Evolutionary conservation across 352 stramenopile genomes (phyloP), one percentile per base, ranked within the genome.

Genomic region (Phytophthora agathidicida): DNA sequence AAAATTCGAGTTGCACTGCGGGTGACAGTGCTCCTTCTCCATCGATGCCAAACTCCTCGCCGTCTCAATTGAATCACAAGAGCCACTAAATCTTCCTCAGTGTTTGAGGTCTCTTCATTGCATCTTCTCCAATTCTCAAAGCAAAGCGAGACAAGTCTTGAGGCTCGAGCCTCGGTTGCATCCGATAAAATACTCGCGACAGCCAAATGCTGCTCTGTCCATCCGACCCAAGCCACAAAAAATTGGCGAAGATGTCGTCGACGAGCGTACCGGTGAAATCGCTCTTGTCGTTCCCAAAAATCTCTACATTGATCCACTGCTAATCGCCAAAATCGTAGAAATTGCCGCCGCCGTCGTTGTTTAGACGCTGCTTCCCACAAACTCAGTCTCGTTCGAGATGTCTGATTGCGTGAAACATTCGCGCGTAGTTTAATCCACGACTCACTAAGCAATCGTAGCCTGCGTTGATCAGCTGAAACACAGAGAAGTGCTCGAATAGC

Each of bases 171-270:
- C 23, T 32, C 14, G 16, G n/a, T 26, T 24, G 36, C 19, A 8
- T 60, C 33, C 2, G 46, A 35, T 24, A 72, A 28, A 8, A 42
- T 17, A 7, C 23, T 55, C 1, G 14, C 8, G 7, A 57, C 3
- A 0, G 23, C 35, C 11, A 33, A 14, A 43, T 50, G 43, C 17
- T 14, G 45, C 19, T 72, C 50, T 1, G 54, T 51, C 56, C 61
- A 75, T 36, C 0, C 23, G 11, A 47, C 27, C 66, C 66, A 75
- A 36, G 9, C n/a, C 9, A 14, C 22, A 23, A 75, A 56, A 6
- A 10, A 35, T 30, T 28, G 63, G 14, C 14, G 5, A 13, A 75
- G 36, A 20, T 28, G 32, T 16, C 62, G 66, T 11, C 53, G 57
- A n/a, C 27, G 28, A 19, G 17, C 37, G 19, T 52, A 68, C 2